A percentile compares a stretch with the other conserved stretches of the same genome.
phyloP scores from a whole-genome alignment of 139 green algal genomes.

The Chlorella sp. region DNA sequence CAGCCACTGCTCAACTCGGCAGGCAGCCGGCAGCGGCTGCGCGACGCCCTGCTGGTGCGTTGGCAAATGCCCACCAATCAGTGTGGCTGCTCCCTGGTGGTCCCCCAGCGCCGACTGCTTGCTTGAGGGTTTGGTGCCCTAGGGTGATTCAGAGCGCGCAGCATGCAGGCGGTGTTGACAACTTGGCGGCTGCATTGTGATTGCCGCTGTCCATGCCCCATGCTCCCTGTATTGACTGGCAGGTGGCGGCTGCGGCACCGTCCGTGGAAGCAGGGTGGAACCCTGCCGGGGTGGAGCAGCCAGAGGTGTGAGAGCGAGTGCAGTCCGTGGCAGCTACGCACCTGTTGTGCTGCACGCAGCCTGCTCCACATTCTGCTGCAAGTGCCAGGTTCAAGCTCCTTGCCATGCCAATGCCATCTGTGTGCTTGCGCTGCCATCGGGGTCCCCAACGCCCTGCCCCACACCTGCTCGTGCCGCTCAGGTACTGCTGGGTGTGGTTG shows the following conservation, averaged over 20 bases:
- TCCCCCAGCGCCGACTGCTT: not conserved
- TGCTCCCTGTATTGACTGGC: no score
- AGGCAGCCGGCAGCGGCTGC: conserved; percentile 15
- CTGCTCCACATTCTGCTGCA: no score
- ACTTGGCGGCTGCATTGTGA: no score
- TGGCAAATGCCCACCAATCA: not conserved
- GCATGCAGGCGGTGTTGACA: no score
- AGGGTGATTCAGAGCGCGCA: no score
- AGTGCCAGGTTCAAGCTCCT: no score
- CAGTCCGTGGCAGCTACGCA: no score
- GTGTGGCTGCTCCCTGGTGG: not conserved
- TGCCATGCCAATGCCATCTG: no score
- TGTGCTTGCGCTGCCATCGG: no score
- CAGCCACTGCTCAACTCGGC: conserved; percentile 23
- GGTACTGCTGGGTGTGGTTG: conserved; percentile 73
- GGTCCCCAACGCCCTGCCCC: no score
- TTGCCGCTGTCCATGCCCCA: no score
- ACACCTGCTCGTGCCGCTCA: not conserved
- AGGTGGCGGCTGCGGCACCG: conserved; percentile 19
- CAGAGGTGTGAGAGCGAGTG: not conserved
- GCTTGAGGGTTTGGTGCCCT: no score
- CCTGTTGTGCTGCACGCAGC: not conserved
- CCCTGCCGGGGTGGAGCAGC: not conserved
- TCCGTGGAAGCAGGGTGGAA: conserved; percentile 31
- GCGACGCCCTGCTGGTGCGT: conserved; percentile 22